Evolutionary conservation across 176 grass and related monocot genomes (phyloP).

Genomic region (Thalia dealbata): DNA sequence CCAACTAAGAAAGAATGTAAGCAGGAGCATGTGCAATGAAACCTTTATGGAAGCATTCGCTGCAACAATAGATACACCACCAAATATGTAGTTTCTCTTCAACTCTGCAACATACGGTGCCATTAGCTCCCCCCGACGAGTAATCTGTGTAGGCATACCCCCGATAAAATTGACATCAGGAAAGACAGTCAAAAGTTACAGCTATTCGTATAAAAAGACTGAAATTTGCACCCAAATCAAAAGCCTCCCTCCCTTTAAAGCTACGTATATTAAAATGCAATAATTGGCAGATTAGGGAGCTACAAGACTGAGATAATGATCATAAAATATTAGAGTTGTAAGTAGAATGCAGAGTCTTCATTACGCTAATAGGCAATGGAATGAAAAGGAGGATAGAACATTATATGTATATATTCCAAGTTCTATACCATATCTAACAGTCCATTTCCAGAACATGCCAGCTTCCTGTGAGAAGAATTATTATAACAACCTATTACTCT

Average conservation of each 20-base stretch:
- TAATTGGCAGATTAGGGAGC: background rate
- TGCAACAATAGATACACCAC: slow-evolving; percentile 90
- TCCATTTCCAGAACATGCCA: background rate
- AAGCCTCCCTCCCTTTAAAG: background rate
- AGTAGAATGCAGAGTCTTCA: too few relatives aligned
- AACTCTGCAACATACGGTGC: slow-evolving; percentile 67
- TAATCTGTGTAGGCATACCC: slow-evolving; percentile 35
- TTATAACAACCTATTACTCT: background rate
- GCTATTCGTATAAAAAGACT: background rate
- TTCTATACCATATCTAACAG: background rate
- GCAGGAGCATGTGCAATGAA: slow-evolving; percentile 14
- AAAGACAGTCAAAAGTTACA: slow-evolving; percentile 1
- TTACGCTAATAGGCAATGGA: background rate
- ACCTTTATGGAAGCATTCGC: slow-evolving; percentile 92
- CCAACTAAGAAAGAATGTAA: slow-evolving; percentile 4
- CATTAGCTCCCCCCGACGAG: slow-evolving; percentile 89
- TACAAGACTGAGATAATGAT: background rate
- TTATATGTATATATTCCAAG: background rate
- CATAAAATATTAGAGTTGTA: too few relatives aligned
- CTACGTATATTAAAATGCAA: background rate
- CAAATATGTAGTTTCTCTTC: slow-evolving; percentile 91
- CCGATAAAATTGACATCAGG: slow-evolving; percentile 18
- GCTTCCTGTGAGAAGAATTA: background rate
- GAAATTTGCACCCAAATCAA: background rate
- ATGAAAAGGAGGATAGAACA: background rate